These are phyloP conservation scores for Dendrobium catenatum DNA, from an alignment of 106 monocot species.

Conservation along the genomic window DNA sequence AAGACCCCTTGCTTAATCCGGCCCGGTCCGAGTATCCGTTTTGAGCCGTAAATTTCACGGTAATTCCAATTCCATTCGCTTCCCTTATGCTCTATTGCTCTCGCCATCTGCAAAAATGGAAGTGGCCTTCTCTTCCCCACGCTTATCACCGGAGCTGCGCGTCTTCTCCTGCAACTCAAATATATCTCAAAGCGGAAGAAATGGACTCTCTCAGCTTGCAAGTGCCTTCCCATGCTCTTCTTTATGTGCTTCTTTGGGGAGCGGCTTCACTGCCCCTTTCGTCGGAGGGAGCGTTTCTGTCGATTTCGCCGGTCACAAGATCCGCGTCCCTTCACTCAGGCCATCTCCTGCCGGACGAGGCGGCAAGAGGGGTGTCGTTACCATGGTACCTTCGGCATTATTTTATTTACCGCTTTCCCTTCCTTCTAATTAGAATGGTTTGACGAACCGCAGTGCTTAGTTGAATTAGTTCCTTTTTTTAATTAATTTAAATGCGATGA, in stretches of 20 bases:
- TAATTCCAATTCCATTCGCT: not conserved
- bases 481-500: not conserved
- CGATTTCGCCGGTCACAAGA: constrained; percentile 37
- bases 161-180: constrained; percentile 9
- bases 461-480: not conserved
- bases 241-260: constrained; percentile 15
- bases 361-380: constrained; percentile 57
- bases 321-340: constrained; percentile 20
- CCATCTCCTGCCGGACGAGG: constrained; percentile 16
- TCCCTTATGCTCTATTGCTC: not conserved
- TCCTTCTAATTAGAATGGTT: not conserved
- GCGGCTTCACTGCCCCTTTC: constrained; percentile 26
- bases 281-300: constrained; percentile 34
- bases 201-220: not conserved
- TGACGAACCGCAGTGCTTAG: not conserved
- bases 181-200: constrained; percentile 2
- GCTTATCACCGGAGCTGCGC: constrained; percentile 8
- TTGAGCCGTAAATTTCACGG: not conserved
- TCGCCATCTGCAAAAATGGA: constrained; percentile 12
- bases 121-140: constrained; percentile 10
- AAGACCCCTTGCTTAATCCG: too few species aligned
- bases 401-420: not conserved
- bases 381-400: constrained; percentile 42
- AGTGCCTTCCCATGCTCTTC: not conserved
- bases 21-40: too few species aligned